Evolutionary conservation across 2,329 filamentous ascomycete genomes (phyloP), one percentile per base, ranked within the genome.

Genomic region (Colletotrichum australisinense): DNA sequence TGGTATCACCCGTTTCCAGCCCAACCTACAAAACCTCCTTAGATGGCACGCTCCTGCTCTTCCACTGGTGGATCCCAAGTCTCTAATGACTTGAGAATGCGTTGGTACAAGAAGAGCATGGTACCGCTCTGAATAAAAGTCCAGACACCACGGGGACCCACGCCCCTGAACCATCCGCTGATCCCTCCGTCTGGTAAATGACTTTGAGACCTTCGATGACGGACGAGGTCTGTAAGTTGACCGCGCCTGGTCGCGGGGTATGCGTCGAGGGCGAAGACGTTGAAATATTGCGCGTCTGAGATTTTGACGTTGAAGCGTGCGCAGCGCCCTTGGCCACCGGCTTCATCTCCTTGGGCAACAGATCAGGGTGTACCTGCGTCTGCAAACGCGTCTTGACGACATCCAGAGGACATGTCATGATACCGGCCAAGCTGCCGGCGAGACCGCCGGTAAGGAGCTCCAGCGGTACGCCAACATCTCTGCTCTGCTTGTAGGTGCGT

Each of bases 311-410:
- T 63, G 78, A 77, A 1, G 78, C 70, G 68, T 79, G 79, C 60
- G 26, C 60, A 64, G 78, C 69, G 38, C 58, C 58, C 71, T 79
- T 81, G 7, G 58, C 59, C 5, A 67, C 24, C 22, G 72, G n/a
- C 30, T 72, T 60, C 38, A 78, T 77, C 42, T 76, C 77, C 28
- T 69, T 76, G 32, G 64, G 80, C 67, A 78, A 80, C 19, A 74
- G 81, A 49, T 78, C 78, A 1, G 86, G 79, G 71, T 88, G 85
- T 70, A 97, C 90, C 82, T 99, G 97, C 0, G 97, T 99, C 83
- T 99, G 97, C 42, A 98, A 93, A 67, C 97, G 90, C 0, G 97
- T 99, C 85, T 99, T 99, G 74, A 99, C 96, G 6, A 99, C 97
- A 79, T 99, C 97, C 75, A 99, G 90, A 1, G 97, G 97, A 79